These are phyloP conservation scores for Botrytis fragariae DNA, from an alignment of 2,329 filamentous ascomycete genomes.

Conservation along the genomic window DNA sequence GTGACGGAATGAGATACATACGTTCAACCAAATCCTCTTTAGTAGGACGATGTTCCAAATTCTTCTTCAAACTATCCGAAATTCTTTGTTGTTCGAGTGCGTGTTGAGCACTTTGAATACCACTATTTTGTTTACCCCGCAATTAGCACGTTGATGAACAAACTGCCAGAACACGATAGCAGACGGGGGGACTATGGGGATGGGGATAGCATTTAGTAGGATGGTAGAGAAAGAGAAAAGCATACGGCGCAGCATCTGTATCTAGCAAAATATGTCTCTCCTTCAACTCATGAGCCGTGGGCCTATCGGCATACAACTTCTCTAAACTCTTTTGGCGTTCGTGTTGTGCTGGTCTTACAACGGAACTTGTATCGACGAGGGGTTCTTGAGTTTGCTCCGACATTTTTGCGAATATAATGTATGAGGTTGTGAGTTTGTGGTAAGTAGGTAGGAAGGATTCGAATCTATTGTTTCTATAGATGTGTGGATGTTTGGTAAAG, in stretches of 20 bases:
- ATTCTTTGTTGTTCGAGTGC: slow-evolving; percentile 64
- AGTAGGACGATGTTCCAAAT: slow-evolving; percentile 61
- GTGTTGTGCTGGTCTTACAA: slow-evolving; percentile 48
- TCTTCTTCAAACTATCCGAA: slow-evolving; percentile 62
- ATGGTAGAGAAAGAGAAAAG: slow-evolving; percentile 18
- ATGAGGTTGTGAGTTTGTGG: background rate
- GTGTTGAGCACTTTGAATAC: slow-evolving; percentile 59
- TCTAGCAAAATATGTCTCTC: slow-evolving; percentile 66
- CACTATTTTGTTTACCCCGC: slow-evolving; percentile 42
- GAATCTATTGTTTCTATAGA: background rate
- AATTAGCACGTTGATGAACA: slow-evolving; percentile 24
- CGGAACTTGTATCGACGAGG: slow-evolving; percentile 47
- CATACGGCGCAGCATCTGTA: slow-evolving; percentile 65
- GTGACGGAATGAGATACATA: slow-evolving; percentile 44
- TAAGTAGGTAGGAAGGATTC: background rate
- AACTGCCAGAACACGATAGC: background rate
- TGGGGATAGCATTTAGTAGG: background rate
- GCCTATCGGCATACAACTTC: slow-evolving; percentile 69
- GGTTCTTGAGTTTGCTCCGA: slow-evolving; percentile 25
- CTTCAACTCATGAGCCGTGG: slow-evolving; percentile 63
- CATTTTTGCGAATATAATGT: slow-evolving; percentile 17
- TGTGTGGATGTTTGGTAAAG: background rate
- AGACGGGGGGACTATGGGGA: background rate
- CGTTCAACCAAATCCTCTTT: slow-evolving; percentile 77
- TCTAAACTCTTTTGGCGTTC: slow-evolving; percentile 68